Evolutionary conservation across 441 rosid genomes (phyloP).

Genomic region (Corymbia calophylla): DNA sequence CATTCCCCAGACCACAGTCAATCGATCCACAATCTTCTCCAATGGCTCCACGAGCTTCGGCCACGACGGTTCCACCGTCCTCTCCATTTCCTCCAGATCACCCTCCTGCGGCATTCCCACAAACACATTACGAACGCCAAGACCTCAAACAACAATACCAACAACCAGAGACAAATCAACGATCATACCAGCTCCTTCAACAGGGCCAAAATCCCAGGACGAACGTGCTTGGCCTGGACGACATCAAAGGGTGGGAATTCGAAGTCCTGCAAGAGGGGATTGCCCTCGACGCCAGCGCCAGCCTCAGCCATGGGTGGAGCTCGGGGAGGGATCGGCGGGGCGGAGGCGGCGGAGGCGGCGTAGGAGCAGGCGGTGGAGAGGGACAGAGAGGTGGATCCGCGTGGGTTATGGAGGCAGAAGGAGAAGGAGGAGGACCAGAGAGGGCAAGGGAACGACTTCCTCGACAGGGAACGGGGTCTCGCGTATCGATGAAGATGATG

Average conservation of each 20-base stretch:
- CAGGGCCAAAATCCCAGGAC: slow-evolving; percentile 69
- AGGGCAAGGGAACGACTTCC: slow-evolving; percentile 47
- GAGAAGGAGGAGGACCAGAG: slow-evolving; percentile 73
- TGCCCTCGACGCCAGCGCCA: slow-evolving; percentile 7
- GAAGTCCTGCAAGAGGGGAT: slow-evolving; percentile 69
- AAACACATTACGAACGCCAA: background rate
- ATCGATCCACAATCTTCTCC: slow-evolving; percentile 62
- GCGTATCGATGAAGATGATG: background rate
- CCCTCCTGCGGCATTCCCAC: slow-evolving; percentile 30
- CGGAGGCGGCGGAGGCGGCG: slow-evolving; percentile 26
- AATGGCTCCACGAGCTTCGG: slow-evolving; percentile 75
- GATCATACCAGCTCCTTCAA: slow-evolving; percentile 49
- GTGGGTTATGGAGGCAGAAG: slow-evolving; percentile 39
- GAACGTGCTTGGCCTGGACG: slow-evolving; percentile 52
- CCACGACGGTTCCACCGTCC: slow-evolving; percentile 76
- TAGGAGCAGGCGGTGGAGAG: slow-evolving; percentile 22
- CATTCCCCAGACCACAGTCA: slow-evolving; percentile 69
- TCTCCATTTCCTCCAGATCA: slow-evolving; percentile 77
- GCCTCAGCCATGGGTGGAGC: slow-evolving; percentile 25
- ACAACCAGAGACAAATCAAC: background rate
- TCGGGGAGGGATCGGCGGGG: background rate
- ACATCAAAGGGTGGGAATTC: slow-evolving; percentile 70
- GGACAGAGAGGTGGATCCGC: slow-evolving; percentile 13
- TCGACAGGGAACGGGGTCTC: background rate
- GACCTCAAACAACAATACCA: background rate